Evolutionary conservation across 257 asterid species (phyloP).

Genomic region (Prunella vulgaris): DNA sequence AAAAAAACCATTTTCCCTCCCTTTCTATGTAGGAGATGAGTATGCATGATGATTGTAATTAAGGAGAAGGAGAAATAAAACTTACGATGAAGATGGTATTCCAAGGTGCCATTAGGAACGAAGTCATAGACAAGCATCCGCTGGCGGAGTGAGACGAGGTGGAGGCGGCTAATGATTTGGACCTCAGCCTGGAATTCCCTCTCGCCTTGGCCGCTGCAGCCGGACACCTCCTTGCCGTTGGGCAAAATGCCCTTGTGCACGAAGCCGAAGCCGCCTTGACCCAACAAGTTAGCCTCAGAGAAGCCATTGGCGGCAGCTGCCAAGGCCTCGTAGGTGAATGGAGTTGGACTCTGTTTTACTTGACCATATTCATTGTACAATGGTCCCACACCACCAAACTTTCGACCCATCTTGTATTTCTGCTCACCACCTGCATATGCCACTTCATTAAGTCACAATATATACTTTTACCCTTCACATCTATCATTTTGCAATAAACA

Average conservation of each 20-base stretch:
- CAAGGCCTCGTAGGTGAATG: slow-evolving; percentile 60
- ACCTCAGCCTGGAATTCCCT: slow-evolving; percentile 96
- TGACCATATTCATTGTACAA: slow-evolving; percentile 2
- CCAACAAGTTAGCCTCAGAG: slow-evolving; percentile 58
- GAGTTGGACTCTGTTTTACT: not conserved
- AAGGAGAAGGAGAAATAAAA: not conserved
- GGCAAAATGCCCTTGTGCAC: slow-evolving; percentile 78
- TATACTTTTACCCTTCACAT: too few species aligned
- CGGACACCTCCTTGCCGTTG: slow-evolving; percentile 51
- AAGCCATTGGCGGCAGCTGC: slow-evolving; percentile 63
- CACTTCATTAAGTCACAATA: too few species aligned
- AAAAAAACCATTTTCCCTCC: too few species aligned
- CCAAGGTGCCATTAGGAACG: slow-evolving; percentile 75
- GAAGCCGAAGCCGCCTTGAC: slow-evolving; percentile 88
- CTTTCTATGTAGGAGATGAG: too few species aligned
- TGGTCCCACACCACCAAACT: slow-evolving; percentile 3
- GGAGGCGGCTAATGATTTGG: slow-evolving; percentile 89
- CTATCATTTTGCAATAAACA: too few species aligned
- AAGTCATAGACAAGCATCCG: slow-evolving; percentile 81
- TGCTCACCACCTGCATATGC: slow-evolving; percentile 23
- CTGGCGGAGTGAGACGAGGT: slow-evolving; percentile 79
- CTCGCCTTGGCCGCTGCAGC: slow-evolving; percentile 98
- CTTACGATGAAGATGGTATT: slow-evolving; percentile 73
- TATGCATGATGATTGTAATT: too few species aligned
- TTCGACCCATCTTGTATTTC: slow-evolving; percentile 24